Base-by-base conservation (phyloP, 805 yeast genomes). In the Hanseniaspora lindneri region DNA sequence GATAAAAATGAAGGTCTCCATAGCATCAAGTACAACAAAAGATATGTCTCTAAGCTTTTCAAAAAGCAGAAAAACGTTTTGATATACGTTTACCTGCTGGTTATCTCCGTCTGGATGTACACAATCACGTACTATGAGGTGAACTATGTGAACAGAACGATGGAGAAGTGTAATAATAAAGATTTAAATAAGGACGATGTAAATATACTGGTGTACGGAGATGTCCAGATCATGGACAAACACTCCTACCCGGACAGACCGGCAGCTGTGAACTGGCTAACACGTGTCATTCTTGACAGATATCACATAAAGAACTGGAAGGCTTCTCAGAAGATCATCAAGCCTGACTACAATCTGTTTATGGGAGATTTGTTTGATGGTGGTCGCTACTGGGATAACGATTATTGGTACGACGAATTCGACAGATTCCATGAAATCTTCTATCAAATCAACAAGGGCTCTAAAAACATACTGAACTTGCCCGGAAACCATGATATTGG, bases 401-500 rank as follows among this genome's bases (percentile, higher is more conserved):
- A 72, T 29, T 67, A 71, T 20, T 86, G 95, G 94, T 64, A 75
- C 48, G 65, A 69, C 13, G 97, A 92, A 62, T 79, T 72, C 56
- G 58, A 62, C 19, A 67, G 98, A 46, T 92, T 83, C 62, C 72
- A 76, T 54, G 53, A 61, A 1, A 74, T 92, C 3, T 89, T 83
- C 62, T 80, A 82, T 6, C 66, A 68, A 51, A 34, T 44, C 7
- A 70, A 70, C 49, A 66, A 71, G n/a, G 64, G 69, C 47, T 66
- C 74, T 44, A 60, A 61, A 37, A 67, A 71, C 2, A 55, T 69
- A 17, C 61, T 67, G 68, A 66, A 71, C n/a, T 56, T 74, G 28
- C 95, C 96, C 0, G 99, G 98, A 1, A 92, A 92, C 60, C 99
- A 92, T 61, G 99, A 92, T 60, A 85, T 94, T 54, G 99, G 99